A percentile compares a stretch with the other conserved stretches of the same genome.
Evolutionary conservation across 257 asterid species (phyloP).

Genomic region (Nicotiana tomentosiformis): DNA sequence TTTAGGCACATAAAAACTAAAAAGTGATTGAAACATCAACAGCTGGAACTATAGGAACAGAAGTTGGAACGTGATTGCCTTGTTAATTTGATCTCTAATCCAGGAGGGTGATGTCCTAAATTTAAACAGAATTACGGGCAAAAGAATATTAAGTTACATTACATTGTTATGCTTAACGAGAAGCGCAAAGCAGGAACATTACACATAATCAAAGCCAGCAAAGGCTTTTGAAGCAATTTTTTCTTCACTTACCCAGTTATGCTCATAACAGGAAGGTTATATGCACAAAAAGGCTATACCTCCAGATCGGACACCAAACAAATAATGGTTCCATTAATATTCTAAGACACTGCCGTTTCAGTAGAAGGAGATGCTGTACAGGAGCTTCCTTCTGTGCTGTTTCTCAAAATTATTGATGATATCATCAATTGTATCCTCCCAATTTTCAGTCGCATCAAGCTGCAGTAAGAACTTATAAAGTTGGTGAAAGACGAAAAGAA

Average conservation of each 20-base stretch:
- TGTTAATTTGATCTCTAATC: not conserved
- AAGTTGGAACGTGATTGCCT: not conserved
- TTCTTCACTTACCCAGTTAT: not conserved
- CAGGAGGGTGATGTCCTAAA: not conserved
- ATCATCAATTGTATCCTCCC: slow-evolving; percentile 82
- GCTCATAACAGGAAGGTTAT: not conserved
- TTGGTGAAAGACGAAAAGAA: not conserved
- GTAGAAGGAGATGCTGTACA: slow-evolving; percentile 67
- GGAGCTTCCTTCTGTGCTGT: slow-evolving; percentile 65
- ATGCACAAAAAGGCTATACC: not conserved
- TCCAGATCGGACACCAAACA: not conserved
- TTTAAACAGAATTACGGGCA: not conserved
- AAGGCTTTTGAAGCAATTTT: not conserved
- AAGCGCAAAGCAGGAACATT: not conserved
- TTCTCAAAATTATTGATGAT: slow-evolving; percentile 67
- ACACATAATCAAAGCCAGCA: not conserved
- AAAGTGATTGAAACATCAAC: not conserved
- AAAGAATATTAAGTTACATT: not conserved
- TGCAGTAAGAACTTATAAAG: slow-evolving; percentile 23
- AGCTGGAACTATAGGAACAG: not conserved
- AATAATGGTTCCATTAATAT: not conserved
- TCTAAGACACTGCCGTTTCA: slow-evolving; percentile 19
- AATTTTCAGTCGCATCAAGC: slow-evolving; percentile 59
- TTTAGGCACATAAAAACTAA: not conserved
- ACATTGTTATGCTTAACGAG: not conserved